Conservation (phyloP, 1,284 basidiomycete genomes). For the Puccinia polysora region DNA sequence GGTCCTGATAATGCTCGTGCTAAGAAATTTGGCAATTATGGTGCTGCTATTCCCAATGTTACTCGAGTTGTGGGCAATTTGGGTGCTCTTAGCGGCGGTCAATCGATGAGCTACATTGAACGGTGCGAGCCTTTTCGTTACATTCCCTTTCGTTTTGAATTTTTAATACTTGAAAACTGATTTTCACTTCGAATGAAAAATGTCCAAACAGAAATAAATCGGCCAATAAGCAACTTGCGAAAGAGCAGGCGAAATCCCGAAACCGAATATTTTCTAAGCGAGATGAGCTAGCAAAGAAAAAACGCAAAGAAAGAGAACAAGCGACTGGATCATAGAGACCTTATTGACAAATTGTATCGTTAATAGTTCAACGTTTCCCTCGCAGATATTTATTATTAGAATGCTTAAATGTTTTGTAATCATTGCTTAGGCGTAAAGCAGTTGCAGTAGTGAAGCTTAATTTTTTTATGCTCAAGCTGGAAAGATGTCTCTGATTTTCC, state of each 20-base stretch:
- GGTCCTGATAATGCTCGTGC: constrained; percentile 11
- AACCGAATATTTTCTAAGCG: constrained; percentile 40
- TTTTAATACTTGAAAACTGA: constrained; percentile 5
- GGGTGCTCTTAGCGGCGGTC: constrained; percentile 52
- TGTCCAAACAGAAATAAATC: constrained; percentile 50
- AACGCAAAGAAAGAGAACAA: constrained; percentile 38
- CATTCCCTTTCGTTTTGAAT: constrained; percentile 21
- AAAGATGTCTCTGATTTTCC: too few species aligned
- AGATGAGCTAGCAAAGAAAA: constrained; percentile 41
- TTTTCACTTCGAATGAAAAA: neutral
- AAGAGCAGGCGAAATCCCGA: constrained; percentile 46
- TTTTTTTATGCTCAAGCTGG: too few species aligned
- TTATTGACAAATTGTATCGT: too few species aligned
- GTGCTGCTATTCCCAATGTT: constrained; percentile 46
- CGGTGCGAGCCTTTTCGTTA: constrained; percentile 12
- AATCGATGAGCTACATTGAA: constrained; percentile 53
- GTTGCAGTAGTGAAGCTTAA: too few species aligned
- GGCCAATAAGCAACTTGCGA: constrained; percentile 51
- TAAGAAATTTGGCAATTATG: constrained; percentile 26
- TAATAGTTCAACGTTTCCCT: too few species aligned
- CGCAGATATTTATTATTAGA: too few species aligned
- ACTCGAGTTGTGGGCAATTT: constrained; percentile 51
- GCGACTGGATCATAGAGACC: constrained; percentile 15
- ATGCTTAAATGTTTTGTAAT: too few species aligned
- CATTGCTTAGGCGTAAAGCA: too few species aligned